Base-by-base conservation (phyloP, 2,329 filamentous ascomycete genomes). In the Cladophialophora yegresii region DNA sequence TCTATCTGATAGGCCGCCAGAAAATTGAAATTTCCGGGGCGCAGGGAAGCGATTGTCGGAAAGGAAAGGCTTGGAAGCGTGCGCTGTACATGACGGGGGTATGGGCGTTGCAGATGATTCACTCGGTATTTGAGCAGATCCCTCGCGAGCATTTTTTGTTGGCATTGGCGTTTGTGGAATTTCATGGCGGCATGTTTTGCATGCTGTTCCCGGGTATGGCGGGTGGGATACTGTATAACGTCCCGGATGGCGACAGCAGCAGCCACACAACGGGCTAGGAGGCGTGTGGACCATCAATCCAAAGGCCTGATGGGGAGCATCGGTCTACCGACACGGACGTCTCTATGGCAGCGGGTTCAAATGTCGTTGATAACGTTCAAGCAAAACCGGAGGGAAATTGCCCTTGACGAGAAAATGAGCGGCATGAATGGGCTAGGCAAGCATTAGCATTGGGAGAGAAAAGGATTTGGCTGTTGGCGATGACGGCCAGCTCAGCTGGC, bases 1-100 rank as follows among this genome's bases (percentile, higher is more conserved):
- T 58, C 73, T 81, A 64, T 74, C 76, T 67, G 78, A 80, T 64
- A 78, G 78, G 67, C 63, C 62, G 61, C 62, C 65, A 20, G 69
- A 69, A 49, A 57, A 61, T 47, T 71, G 67, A 69, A 33, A 54
- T 61, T 53, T 47, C 55, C 54, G 47, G 28, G 55, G 40, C 26
- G 55, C 55, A 58, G 55, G 55, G 57, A 28, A 40, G 47, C 47
- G 57, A 59, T 59, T 9, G 22, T 51, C 45, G 45, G 45, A 50
- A 50, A 51, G 20, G 57, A 20, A 59, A 59, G 50, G 28, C 57
- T 59, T 50, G 32, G 57, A 45, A 40, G 57, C 51, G 45, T 59
- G 57, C 45, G 57, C 32, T 59, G 57, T 59, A 49, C 57, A 59
- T 28, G 30, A 50, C 57, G n/a, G 51, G 57, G 57, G 57, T 40